A percentile compares a stretch with the other conserved stretches of the same genome.
Evolutionary conservation across 495 filamentous ascomycete genomes (phyloP).

Genomic region (Annulohypoxylon stygium): DNA sequence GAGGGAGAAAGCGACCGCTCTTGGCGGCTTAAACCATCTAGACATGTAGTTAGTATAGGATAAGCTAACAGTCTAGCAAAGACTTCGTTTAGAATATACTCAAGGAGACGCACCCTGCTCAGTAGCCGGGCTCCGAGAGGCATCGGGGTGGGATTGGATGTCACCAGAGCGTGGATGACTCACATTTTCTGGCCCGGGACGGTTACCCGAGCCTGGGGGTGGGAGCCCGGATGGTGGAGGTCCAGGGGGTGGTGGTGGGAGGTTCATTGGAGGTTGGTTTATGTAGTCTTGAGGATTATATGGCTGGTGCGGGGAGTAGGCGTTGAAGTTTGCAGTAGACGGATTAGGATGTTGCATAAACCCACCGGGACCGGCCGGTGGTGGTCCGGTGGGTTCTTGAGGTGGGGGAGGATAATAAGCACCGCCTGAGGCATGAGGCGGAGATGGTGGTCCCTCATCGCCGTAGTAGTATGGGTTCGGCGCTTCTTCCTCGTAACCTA

Average conservation of each 20-base stretch:
- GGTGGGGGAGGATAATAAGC: constrained; percentile 59
- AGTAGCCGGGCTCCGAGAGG: constrained; percentile 49
- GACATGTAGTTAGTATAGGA: constrained; percentile 20
- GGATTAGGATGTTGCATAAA: constrained; percentile 60
- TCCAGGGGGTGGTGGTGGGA: constrained; percentile 55
- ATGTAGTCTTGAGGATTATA: constrained; percentile 57
- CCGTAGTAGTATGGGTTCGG: constrained; percentile 55
- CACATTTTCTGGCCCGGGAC: constrained; percentile 54
- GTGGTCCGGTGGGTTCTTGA: constrained; percentile 31
- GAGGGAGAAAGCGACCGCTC: constrained; percentile 25
- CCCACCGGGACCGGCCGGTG: constrained; percentile 41
- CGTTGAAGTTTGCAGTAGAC: constrained; percentile 53
- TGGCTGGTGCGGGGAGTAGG: constrained; percentile 50
- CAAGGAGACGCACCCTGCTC: constrained; percentile 56
- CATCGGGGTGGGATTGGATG: constrained; percentile 44
- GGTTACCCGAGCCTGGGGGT: constrained; percentile 46
- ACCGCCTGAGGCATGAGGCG: constrained; percentile 66
- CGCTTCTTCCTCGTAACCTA: constrained; percentile 60
- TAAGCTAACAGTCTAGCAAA: constrained; percentile 4
- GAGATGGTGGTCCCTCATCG: constrained; percentile 57
- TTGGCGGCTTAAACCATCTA: constrained; percentile 57
- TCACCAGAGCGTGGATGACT: constrained; percentile 51
- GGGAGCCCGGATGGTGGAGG: constrained; percentile 49
- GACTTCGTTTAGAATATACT: constrained; percentile 30
- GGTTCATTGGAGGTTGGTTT: constrained; percentile 45